Conservation (phyloP, 441 rosid genomes). For the Populus hybrid region DNA sequence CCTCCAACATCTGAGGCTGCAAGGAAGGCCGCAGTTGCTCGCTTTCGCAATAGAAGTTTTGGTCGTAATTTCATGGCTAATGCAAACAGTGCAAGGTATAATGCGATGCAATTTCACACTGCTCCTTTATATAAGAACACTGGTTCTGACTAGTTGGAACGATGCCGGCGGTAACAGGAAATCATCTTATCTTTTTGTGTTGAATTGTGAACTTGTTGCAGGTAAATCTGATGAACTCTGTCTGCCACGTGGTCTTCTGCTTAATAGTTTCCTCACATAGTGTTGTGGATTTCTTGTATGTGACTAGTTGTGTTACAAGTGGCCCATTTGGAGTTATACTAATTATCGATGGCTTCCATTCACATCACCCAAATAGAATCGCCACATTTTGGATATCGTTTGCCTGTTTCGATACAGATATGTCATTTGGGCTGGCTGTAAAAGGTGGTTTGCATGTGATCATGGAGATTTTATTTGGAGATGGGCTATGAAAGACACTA, state of each 20-base stretch:
- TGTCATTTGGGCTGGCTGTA: conserved; percentile 9
- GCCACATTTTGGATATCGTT: conserved; percentile 6
- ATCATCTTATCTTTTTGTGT: conserved; percentile 2
- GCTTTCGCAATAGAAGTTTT: conserved; percentile 46
- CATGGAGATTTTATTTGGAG: conserved; percentile 7
- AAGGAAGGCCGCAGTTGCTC: conserved; percentile 52
- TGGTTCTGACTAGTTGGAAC: background rate
- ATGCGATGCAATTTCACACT: background rate
- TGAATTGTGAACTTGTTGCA: conserved; percentile 25
- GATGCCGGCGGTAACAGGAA: background rate
- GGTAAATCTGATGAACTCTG: conserved; percentile 44
- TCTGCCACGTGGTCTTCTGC: conserved; percentile 33
- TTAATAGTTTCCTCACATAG: conserved; percentile 29
- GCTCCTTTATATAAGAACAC: background rate
- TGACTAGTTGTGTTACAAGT: conserved; percentile 26
- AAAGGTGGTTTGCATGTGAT: conserved; percentile 1
- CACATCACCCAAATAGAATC: conserved; percentile 18
- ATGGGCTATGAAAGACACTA: conserved; percentile 9
- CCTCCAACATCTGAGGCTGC: conserved; percentile 59
- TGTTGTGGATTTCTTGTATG: conserved; percentile 18
- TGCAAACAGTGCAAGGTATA: conserved; percentile 65
- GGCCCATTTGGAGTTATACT: conserved; percentile 22
- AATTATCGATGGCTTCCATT: conserved; percentile 14
- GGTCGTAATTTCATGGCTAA: conserved; percentile 38
- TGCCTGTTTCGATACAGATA: conserved; percentile 12